phyloP scores from a whole-genome alignment of 306 rosid species.

The Vigna trinervia region DNA sequence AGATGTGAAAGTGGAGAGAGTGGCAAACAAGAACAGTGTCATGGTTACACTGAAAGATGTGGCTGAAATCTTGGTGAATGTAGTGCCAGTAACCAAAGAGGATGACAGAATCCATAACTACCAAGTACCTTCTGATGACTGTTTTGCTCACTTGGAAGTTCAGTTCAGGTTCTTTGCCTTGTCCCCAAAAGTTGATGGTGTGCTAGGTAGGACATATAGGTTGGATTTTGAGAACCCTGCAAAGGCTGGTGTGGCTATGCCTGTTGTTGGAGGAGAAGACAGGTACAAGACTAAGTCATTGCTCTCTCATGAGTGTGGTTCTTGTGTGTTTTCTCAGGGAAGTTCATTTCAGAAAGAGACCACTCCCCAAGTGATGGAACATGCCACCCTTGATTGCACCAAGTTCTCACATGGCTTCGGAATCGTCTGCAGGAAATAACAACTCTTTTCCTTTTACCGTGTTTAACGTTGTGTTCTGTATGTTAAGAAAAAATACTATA shows the following conservation, averaged over 20 bases:
- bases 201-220: slow-evolving; percentile 56
- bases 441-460: not conserved
- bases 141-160: slow-evolving; percentile 57
- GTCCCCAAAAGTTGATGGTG: slow-evolving; percentile 56
- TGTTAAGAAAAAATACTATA: not conserved
- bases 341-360: not conserved
- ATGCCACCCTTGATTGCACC: slow-evolving; percentile 57
- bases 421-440: slow-evolving; percentile 56
- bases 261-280: slow-evolving; percentile 55
- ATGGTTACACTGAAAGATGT: slow-evolving; percentile 39
- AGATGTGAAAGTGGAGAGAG: slow-evolving; percentile 46
- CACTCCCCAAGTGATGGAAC: not conserved
- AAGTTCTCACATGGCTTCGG: slow-evolving; percentile 47
- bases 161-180: slow-evolving; percentile 52
- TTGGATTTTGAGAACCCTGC: slow-evolving; percentile 53
- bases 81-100: slow-evolving; percentile 56
- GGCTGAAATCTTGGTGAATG: slow-evolving; percentile 55
- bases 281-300: slow-evolving; percentile 50
- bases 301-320: slow-evolving; percentile 44
- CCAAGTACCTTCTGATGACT: slow-evolving; percentile 48
- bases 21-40: slow-evolving; percentile 50
- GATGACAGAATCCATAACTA: slow-evolving; percentile 54
- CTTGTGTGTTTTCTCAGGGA: slow-evolving; percentile 47
- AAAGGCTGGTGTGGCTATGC: slow-evolving; percentile 64
- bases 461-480: not conserved